phyloP scores from a whole-genome alignment of 2,329 filamentous ascomycete genomes.

The Monilinia aucupariae region DNA sequence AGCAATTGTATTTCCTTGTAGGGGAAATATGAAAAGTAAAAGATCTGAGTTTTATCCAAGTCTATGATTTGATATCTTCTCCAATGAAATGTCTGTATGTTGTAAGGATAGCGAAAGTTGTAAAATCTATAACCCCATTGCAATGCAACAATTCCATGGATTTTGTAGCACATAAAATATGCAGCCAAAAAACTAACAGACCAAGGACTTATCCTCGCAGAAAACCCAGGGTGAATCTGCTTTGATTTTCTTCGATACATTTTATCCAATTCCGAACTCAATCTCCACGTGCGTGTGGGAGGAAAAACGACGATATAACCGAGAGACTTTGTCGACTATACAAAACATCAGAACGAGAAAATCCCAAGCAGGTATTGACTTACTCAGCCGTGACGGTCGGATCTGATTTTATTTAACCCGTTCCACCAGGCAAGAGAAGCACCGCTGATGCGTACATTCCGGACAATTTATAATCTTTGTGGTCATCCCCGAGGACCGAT shows the following conservation, averaged over 20 bases:
- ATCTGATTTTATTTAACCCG: not conserved
- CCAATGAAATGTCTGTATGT: not conserved
- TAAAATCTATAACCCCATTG: not conserved
- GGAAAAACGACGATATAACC: not conserved
- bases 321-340: conserved; percentile 1
- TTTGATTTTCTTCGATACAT: not conserved
- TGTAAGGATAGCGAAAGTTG: not conserved
- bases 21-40: not conserved
- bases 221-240: not conserved
- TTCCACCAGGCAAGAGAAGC: not conserved
- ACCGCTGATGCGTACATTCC: not conserved
- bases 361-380: not conserved
- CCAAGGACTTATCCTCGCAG: not conserved
- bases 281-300: not conserved
- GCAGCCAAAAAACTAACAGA: not conserved
- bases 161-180: not conserved
- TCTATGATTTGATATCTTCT: conserved; percentile 4
- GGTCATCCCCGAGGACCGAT: conserved; percentile 10
- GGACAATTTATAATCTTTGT: conserved; percentile 1
- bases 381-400: conserved; percentile 1
- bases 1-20: not conserved
- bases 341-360: not conserved
- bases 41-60: not conserved
- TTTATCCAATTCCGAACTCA: not conserved
- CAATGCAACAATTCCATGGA: not conserved